These are phyloP conservation scores for Boletus sp. DNA, from an alignment of 768 basidiomycete species.

Conservation along the genomic window DNA sequence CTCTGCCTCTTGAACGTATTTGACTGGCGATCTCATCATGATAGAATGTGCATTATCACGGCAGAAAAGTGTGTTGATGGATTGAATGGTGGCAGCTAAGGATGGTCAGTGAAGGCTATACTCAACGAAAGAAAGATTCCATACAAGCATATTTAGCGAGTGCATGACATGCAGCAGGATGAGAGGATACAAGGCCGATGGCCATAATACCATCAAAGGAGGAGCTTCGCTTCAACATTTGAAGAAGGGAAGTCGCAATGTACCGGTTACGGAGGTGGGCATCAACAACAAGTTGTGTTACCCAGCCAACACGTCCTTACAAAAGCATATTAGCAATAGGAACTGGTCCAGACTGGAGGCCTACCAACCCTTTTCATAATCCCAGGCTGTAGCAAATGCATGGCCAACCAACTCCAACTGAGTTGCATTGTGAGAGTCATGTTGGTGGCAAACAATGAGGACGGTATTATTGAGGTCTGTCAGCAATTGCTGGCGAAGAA, in stretches of 20 bases:
- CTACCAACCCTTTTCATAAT: not conserved
- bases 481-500: constrained; percentile 1
- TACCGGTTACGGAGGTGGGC: not conserved
- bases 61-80: not conserved
- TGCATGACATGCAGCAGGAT: constrained; percentile 4
- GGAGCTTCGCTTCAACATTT: not conserved
- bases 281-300: not conserved
- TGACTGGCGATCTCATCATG: not conserved
- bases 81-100: not conserved
- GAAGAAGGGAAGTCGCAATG: not conserved
- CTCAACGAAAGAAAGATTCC: not conserved
- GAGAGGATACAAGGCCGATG: not conserved
- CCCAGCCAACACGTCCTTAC: not conserved
- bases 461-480: not conserved
- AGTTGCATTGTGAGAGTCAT: not conserved
- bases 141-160: not conserved
- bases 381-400: not conserved
- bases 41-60: not conserved
- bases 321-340: not conserved
- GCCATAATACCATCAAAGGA: not conserved
- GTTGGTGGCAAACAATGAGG: not conserved
- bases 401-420: not conserved
- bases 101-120: constrained; percentile 2
- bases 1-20: not conserved
- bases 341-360: not conserved